Base-by-base conservation (phyloP, 352 stramenopile genomes). In the Ophiocytium majus region DNA sequence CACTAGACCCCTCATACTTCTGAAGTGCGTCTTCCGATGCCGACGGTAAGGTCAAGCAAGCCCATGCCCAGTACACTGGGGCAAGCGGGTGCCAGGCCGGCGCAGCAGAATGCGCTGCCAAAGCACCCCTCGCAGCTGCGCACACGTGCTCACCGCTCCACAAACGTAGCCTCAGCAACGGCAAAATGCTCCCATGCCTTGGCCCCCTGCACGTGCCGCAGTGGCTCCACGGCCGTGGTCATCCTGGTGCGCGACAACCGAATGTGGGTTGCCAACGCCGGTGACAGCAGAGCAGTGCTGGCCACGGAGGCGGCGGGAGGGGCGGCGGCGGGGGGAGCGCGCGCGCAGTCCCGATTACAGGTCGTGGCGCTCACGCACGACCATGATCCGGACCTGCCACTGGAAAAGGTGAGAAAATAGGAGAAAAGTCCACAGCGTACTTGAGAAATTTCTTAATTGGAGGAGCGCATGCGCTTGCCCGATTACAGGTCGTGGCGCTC, bases 311-410 rank as follows among this genome's bases (percentile, higher is more conserved):
- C 87, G 9, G 66, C 80, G 43, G 84, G 35, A 14, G 33, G 23
- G 5, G 36, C 82, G 34, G 78, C 5, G 43, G 75, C 31, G 32
- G 50, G 10, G 5, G 14, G 14, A 14, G 64, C 5, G 31, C 19
- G 17, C 19, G 17, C 64, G 5, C 31, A 34, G 5, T 17, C 64
- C 64, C 64, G 5, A 17, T 14, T 76, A 17, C 64, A 84, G 23
- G 86, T 89, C 0, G 85, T 90, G 14, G 88, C 92, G 75, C 85
- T 94, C 19, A 93, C 90, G 0, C 81, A 88, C 5, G 92, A 95
- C 87, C 92, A 94, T 79, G 94, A 94, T 85, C 92, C 92, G 19
- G 91, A 95, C 85, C 82, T 90, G 0, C 91, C 91, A 0, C 87
- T 84, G 63, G 92, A 95, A 86, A 85, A 92, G 83, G 89, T 90